Evolutionary conservation across 768 basidiomycete genomes (phyloP).

Genomic region (Collybiopsis luxurians): DNA sequence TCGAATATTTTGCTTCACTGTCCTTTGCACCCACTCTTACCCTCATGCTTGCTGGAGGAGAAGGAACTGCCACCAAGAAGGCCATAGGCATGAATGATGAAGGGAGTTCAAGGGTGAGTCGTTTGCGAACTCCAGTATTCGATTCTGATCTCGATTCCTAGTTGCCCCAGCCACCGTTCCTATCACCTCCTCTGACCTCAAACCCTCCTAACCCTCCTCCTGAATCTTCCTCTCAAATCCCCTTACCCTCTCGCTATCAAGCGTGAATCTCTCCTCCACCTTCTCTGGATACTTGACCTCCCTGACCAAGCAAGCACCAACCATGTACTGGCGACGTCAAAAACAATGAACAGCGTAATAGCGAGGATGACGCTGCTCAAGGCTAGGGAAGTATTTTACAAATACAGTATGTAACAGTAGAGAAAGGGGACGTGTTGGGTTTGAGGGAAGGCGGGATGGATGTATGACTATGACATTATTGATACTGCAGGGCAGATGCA

Average conservation of each 20-base stretch:
- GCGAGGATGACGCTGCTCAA: slow-evolving; percentile 41
- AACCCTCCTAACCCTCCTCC: neutral
- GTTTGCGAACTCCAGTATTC: too few relatives aligned
- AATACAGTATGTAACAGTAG: slow-evolving; percentile 44
- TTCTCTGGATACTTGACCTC: slow-evolving; percentile 32
- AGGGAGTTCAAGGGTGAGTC: neutral
- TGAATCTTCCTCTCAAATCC: slow-evolving; percentile 13
- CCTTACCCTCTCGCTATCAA: slow-evolving; percentile 33
- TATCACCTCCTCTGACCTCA: neutral
- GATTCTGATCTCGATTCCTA: slow-evolving; percentile 10
- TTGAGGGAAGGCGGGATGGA: neutral
- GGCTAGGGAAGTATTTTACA: slow-evolving; percentile 42
- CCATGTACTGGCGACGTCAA: slow-evolving; percentile 50
- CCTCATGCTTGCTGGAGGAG: too few relatives aligned
- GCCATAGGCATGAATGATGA: slow-evolving; percentile 33
- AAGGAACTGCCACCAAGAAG: slow-evolving; percentile 23
- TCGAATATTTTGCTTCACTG: slow-evolving; percentile 33
- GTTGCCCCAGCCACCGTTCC: neutral
- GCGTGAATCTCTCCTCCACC: slow-evolving; percentile 28
- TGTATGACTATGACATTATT: neutral
- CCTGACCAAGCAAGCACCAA: slow-evolving; percentile 39
- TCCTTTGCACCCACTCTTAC: slow-evolving; percentile 1
- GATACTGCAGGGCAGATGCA: neutral
- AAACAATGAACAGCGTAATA: slow-evolving; percentile 46
- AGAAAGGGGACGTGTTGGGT: slow-evolving; percentile 37